Base-by-base conservation (phyloP, 805 yeast species). In the Cyberlindnera saturnus region DNA sequence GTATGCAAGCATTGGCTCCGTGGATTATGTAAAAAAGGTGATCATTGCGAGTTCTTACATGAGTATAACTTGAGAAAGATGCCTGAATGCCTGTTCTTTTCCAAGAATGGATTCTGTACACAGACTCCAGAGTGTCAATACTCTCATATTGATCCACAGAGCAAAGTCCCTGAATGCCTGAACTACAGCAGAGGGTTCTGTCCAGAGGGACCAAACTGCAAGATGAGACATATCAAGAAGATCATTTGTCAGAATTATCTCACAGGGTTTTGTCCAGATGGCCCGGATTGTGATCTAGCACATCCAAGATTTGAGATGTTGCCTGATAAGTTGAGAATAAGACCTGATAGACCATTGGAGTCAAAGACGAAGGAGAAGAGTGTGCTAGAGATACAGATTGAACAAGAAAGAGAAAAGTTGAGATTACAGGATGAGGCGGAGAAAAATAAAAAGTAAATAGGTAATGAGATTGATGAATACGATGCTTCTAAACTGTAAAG, bases 1-100 rank as follows among this genome's bases (percentile, higher is more conserved):
- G 99, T 93, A 5, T 93, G 99, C 63, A 91, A 93, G 71, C 97
- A 93, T 69, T 93, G 99, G 99, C 76, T 93, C 31, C 77, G 97
- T 51, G 99, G 99, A 0, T 74, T 93, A 31, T 93, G 99, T 66
- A 93, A 93, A 66, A 91, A 91, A 70, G 95, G 95, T 40, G 96
- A 89, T 53, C 87, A 86, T 52, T 93, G 99, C 64, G 99, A 93
- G 68, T 93, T 87, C 57, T 66, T 93, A 36, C 99, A 93, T 64
- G 99, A 93, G 61, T 90, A 90, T 59, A 91, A 93, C 59, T 67
- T 93, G 54, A 73, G 95, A 47, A 88, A 86, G 64, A 91, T 93
- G 95, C 98, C 98, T 3, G 99, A 93, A 63, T 93, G 99, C 63
- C 76, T 88, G 19, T 86, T 87, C 63, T 91, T 77, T 63, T 74